A percentile compares a stretch with the other conserved stretches of the same genome.
These are phyloP conservation scores for Brassica hybrid DNA, from an alignment of 441 rosid genomes.

Conservation along the genomic window DNA sequence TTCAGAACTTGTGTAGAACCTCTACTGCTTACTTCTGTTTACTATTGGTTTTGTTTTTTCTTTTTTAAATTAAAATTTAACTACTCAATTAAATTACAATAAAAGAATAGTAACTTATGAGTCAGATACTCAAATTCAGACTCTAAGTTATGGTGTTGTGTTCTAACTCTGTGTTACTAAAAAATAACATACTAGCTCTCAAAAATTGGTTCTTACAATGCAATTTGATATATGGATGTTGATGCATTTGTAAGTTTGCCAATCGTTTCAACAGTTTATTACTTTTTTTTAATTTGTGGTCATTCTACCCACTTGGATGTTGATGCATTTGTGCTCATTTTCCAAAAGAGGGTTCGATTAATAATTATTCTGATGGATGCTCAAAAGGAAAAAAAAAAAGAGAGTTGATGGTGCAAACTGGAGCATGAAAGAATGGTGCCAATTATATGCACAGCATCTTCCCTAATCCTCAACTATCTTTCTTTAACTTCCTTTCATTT, in stretches of 20 bases:
- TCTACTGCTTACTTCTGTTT: no score
- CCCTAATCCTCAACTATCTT: constrained; percentile 24
- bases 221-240: constrained; percentile 5
- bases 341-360: constrained; percentile 16
- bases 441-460: constrained; percentile 36
- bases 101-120: no score
- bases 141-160: no score
- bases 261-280: background rate
- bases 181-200: background rate
- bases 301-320: constrained; percentile 23
- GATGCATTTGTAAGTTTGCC: constrained; percentile 11
- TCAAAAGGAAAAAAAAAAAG: constrained; percentile 20
- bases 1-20: no score
- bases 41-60: no score
- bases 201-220: background rate
- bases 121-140: no score
- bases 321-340: background rate
- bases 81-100: no score
- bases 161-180: background rate
- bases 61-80: no score
- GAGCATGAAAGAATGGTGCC: constrained; percentile 29
- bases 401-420: constrained; percentile 25
- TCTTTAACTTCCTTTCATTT: background rate
- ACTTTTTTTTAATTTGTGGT: background rate
- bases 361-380: constrained; percentile 25